These are phyloP conservation scores for Xylaria venustula DNA, from an alignment of 495 filamentous ascomycete genomes.

Conservation along the genomic window DNA sequence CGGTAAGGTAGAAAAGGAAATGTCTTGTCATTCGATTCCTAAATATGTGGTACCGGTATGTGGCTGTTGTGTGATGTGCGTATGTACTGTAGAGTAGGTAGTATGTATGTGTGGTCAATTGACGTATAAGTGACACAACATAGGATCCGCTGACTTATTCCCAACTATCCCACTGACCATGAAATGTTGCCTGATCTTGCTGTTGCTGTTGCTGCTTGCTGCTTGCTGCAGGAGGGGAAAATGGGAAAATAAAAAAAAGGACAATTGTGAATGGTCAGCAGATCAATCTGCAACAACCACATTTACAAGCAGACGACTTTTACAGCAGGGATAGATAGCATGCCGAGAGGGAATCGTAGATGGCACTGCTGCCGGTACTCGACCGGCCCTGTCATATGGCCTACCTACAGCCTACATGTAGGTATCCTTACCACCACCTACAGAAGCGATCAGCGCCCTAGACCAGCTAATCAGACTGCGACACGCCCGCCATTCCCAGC, in stretches of 20 bases:
- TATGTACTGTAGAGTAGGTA: no score
- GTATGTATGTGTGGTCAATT: conserved; percentile 2
- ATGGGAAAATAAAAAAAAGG: neutral
- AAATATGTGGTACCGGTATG: no score
- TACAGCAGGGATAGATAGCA: neutral
- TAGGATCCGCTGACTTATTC: conserved; percentile 2
- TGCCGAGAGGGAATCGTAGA: no score
- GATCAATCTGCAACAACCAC: neutral
- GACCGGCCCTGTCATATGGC: neutral
- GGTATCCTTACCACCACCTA: no score
- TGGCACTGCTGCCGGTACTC: neutral
- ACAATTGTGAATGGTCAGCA: neutral
- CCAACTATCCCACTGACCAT: neutral
- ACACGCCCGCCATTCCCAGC: conserved; percentile 13
- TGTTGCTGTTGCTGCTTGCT: no score
- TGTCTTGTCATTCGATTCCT: neutral
- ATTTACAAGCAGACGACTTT: neutral
- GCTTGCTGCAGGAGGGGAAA: no score
- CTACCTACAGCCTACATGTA: no score
- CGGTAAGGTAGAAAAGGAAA: neutral
- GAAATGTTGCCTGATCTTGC: no score
- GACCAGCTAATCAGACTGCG: conserved; percentile 17
- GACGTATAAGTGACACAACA: conserved; percentile 8
- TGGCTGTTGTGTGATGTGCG: no score
- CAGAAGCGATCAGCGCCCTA: conserved; percentile 6